A percentile compares a stretch with the other conserved stretches of the same genome.
Evolutionary conservation across 805 yeast species (phyloP).

Genomic region (Barnettozyma botsteinii): DNA sequence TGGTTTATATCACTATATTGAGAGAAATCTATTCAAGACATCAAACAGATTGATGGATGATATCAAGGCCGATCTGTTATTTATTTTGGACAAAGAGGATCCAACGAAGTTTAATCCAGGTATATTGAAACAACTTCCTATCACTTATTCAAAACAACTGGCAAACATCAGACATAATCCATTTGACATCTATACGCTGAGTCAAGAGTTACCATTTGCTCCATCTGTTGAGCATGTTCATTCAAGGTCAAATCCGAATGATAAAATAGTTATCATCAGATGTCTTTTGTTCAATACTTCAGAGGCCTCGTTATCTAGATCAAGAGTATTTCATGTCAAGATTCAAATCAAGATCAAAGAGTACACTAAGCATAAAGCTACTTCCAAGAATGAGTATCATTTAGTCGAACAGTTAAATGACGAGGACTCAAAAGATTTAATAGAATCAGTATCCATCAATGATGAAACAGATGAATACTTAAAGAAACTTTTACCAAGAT

Average conservation of each 20-base stretch:
- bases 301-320: conserved; percentile 20
- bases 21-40: conserved; percentile 43
- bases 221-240: conserved; percentile 15
- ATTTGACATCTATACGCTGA: conserved; percentile 24
- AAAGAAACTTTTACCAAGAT: conserved; percentile 27
- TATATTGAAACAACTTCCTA: conserved; percentile 25
- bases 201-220: conserved; percentile 24
- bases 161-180: conserved; percentile 17
- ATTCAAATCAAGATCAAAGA: conserved; percentile 30
- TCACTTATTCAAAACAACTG: conserved; percentile 28
- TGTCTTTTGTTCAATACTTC: conserved; percentile 26
- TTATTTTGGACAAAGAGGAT: conserved; percentile 18
- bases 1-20: background rate
- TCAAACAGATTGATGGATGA: conserved; percentile 65
- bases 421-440: conserved; percentile 29
- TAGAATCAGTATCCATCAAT: conserved; percentile 15
- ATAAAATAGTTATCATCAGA: conserved; percentile 24
- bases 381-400: conserved; percentile 30
- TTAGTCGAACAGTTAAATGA: conserved; percentile 20
- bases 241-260: conserved; percentile 14
- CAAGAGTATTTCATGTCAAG: conserved; percentile 30
- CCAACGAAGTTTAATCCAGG: conserved; percentile 19
- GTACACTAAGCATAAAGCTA: conserved; percentile 4
- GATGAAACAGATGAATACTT: conserved; percentile 10
- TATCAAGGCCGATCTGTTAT: conserved; percentile 39